Evolutionary conservation across 805 yeast species (phyloP).

Genomic region (Candida michaelii): DNA sequence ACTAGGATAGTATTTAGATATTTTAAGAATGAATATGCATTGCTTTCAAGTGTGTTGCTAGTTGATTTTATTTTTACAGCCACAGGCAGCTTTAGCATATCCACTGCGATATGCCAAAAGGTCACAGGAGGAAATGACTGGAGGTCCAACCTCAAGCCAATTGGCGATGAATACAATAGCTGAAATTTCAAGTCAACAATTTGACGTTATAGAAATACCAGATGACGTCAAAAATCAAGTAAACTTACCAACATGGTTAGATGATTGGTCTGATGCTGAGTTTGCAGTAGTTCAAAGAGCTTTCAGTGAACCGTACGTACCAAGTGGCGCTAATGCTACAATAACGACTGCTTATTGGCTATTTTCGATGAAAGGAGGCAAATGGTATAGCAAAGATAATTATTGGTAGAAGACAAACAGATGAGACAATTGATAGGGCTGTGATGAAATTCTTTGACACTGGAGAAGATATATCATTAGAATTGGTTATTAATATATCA

Average conservation of each 20-base stretch:
- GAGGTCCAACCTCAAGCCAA: constrained; percentile 3
- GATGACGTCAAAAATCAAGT: neutral
- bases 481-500: no score
- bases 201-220: neutral
- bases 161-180: neutral
- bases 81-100: constrained; percentile 7
- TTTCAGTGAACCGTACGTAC: neutral
- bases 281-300: neutral
- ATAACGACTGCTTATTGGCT: constrained; percentile 1
- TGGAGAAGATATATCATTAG: neutral
- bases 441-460: neutral
- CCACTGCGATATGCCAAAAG: constrained; percentile 5
- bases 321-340: neutral
- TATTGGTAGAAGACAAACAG: neutral
- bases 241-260: constrained; percentile 2
- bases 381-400: neutral
- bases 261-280: constrained; percentile 1
- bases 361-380: constrained; percentile 1
- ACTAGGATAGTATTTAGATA: constrained; percentile 1
- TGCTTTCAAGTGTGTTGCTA: constrained; percentile 4
- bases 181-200: constrained; percentile 1
- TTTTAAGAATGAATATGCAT: constrained; percentile 4
- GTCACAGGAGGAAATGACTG: constrained; percentile 3
- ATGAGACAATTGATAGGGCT: neutral
- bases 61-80: constrained; percentile 3